phyloP scores from a whole-genome alignment of 2,329 filamentous ascomycete species.

The Pezicula rhizophila region DNA sequence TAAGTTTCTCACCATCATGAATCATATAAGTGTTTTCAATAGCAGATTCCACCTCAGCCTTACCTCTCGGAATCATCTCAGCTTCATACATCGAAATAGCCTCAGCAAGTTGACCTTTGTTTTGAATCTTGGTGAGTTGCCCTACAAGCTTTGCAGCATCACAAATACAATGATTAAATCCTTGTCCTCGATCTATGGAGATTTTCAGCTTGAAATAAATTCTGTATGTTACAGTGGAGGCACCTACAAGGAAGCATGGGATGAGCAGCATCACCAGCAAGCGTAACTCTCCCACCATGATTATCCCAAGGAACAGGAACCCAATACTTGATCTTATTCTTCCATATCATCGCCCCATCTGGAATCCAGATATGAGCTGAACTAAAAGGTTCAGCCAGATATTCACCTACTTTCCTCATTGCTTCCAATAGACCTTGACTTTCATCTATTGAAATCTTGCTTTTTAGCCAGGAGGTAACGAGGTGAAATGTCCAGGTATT shows the following conservation, averaged over 20 bases:
- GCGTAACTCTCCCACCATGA: slow-evolving; percentile 34
- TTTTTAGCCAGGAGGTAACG: no score
- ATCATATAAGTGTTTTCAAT: background rate
- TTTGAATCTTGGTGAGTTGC: background rate
- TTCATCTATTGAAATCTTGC: no score
- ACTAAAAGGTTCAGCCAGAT: no score
- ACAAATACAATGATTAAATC: background rate
- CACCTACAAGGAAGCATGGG: slow-evolving; percentile 38
- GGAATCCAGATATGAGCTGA: no score
- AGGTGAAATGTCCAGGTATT: no score
- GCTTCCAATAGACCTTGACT: no score
- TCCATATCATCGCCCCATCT: no score
- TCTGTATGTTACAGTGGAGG: no score
- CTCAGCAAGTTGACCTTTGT: background rate
- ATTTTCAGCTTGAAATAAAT: no score
- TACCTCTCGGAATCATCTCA: background rate
- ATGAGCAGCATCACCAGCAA: slow-evolving; percentile 47
- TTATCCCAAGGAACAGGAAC: slow-evolving; percentile 35
- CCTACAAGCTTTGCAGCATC: background rate
- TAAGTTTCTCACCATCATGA: background rate
- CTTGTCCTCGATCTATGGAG: background rate
- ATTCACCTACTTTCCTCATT: no score
- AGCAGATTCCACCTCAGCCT: background rate
- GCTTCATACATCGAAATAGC: background rate
- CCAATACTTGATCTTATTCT: no score